Evolutionary conservation across 208 protist species (phyloP).

Genomic region (Wallacemonas rigidus): DNA sequence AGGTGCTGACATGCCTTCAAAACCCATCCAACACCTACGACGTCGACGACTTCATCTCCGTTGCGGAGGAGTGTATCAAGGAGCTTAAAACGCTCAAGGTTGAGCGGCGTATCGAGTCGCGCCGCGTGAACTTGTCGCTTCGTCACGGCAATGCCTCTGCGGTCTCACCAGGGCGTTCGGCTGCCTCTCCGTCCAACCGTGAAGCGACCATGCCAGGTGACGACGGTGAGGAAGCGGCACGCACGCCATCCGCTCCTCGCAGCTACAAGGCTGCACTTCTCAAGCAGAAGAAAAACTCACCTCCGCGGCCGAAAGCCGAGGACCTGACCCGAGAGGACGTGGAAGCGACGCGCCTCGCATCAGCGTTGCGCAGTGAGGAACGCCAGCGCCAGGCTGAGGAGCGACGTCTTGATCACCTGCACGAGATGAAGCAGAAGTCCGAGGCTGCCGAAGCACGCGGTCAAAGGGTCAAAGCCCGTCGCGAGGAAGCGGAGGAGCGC

Average conservation of each 20-base stretch:
- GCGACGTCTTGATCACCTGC: conserved; percentile 61
- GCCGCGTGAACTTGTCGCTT: conserved; percentile 34
- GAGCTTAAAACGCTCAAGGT: conserved; percentile 68
- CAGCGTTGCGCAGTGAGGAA: conserved; percentile 77
- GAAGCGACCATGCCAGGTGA: conserved; percentile 17
- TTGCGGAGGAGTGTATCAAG: conserved; percentile 65
- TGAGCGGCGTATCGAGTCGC: conserved; percentile 51
- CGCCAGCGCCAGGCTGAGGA: conserved; percentile 85
- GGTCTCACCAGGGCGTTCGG: conserved; percentile 18
- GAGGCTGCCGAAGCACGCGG: conserved; percentile 52
- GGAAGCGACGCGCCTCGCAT: conserved; percentile 65
- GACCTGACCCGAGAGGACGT: conserved; percentile 49
- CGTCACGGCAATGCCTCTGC: conserved; percentile 20
- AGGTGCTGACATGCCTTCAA: conserved; percentile 56
- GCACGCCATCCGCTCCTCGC: conserved; percentile 15
- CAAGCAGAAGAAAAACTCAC: conserved; percentile 8
- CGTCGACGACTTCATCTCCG: conserved; percentile 67
- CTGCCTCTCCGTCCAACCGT: conserved; percentile 32
- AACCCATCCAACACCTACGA: conserved; percentile 47
- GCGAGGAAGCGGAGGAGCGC: conserved; percentile 67
- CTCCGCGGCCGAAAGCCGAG: not conserved
- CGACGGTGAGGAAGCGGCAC: conserved; percentile 7
- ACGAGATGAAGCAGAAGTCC: conserved; percentile 73
- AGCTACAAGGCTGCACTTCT: conserved; percentile 24
- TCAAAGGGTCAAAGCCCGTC: conserved; percentile 54